Evolutionary conservation across 2,329 filamentous ascomycete species (phyloP).

Genomic region (Tolypocladium sp.): DNA sequence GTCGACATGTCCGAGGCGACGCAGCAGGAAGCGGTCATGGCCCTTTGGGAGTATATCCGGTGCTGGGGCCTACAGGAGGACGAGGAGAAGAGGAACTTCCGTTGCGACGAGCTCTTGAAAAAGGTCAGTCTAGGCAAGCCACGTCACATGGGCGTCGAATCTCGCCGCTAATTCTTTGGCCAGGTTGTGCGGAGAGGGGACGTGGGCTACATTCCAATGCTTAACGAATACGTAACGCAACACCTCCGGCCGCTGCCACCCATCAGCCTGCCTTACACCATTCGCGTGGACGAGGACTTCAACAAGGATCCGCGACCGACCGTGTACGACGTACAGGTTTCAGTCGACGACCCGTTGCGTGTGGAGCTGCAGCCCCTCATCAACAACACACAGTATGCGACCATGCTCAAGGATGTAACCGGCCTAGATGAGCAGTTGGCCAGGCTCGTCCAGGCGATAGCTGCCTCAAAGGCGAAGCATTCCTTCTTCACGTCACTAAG

Average conservation of each 20-base stretch:
- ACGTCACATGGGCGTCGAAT: neutral
- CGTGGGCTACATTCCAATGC: conserved; percentile 73
- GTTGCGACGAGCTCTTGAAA: conserved; percentile 76
- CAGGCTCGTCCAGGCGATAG: conserved; percentile 70
- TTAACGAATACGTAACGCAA: conserved; percentile 68
- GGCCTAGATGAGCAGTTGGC: conserved; percentile 79
- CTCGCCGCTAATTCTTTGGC: conserved; percentile 3
- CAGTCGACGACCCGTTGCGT: conserved; percentile 73
- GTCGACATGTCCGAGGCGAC: conserved; percentile 83
- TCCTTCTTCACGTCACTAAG: conserved; percentile 73
- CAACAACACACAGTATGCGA: conserved; percentile 59
- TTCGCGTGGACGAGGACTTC: conserved; percentile 81
- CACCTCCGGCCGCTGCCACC: conserved; percentile 76
- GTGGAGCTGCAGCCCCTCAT: conserved; percentile 56
- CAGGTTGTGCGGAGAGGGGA: conserved; percentile 69
- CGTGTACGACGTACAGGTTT: conserved; percentile 81
- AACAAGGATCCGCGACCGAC: conserved; percentile 68
- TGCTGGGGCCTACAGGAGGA: conserved; percentile 82
- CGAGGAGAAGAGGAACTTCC: conserved; percentile 86
- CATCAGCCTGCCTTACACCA: conserved; percentile 80
- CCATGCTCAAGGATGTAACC: conserved; percentile 67
- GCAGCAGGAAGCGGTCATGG: conserved; percentile 78
- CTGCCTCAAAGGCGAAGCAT: conserved; percentile 82
- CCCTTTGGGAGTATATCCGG: conserved; percentile 91
- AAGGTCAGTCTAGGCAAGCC: conserved; percentile 42